phyloP scores from a whole-genome alignment of 2,329 filamentous ascomycete species.

The Fusarium sulawesiense region DNA sequence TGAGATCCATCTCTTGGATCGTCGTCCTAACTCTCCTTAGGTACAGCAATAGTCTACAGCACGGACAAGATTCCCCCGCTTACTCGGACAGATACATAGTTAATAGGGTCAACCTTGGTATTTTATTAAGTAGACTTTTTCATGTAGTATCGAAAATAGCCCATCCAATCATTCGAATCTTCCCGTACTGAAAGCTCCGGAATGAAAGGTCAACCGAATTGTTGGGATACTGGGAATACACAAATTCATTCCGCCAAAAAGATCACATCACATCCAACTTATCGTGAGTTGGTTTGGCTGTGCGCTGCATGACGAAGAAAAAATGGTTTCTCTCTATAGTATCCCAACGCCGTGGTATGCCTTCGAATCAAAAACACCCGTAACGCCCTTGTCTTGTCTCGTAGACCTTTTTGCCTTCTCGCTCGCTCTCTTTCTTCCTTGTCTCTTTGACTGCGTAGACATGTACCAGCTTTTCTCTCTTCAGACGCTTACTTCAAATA shows the following conservation, averaged over 20 bases:
- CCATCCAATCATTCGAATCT: conserved; percentile 15
- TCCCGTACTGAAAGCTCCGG: conserved; percentile 7
- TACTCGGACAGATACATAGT: not conserved
- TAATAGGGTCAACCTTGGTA: not conserved
- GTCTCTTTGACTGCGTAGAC: conserved; percentile 1
- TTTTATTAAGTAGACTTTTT: conserved; percentile 1
- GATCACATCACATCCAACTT: conserved; percentile 28
- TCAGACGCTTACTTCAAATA: conserved; percentile 1
- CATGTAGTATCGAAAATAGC: not conserved
- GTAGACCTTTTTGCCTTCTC: conserved; percentile 24
- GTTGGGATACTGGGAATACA: conserved; percentile 17
- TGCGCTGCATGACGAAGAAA: conserved; percentile 37
- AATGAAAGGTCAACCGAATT: conserved; percentile 9
- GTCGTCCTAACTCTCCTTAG: not conserved
- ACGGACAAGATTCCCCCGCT: not conserved
- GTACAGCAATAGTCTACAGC: not conserved
- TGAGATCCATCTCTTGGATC: conserved; percentile 11
- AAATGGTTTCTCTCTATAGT: conserved; percentile 37
- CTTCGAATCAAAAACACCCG: conserved; percentile 43
- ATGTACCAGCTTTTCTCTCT: conserved; percentile 23
- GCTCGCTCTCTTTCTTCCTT: not conserved
- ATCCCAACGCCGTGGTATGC: conserved; percentile 43
- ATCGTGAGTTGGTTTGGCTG: conserved; percentile 6
- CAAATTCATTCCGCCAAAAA: conserved; percentile 27
- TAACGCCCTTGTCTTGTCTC: conserved; percentile 38